phyloP scores from a whole-genome alignment of 2,329 filamentous ascomycete species.

The Fusarium lyarnte region DNA sequence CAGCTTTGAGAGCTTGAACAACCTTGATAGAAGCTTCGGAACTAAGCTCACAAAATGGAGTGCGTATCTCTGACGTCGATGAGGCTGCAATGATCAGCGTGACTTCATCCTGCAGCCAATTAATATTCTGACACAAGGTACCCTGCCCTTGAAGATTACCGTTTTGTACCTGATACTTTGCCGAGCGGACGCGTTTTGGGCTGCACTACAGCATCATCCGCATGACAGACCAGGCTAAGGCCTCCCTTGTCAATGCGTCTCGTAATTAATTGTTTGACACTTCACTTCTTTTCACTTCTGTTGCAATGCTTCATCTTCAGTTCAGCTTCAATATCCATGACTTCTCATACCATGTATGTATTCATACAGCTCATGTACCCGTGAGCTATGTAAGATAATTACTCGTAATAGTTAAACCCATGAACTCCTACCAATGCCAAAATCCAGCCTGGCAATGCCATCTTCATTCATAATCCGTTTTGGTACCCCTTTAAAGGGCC shows the following conservation, averaged over 20 bases:
- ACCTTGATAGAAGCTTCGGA: not conserved
- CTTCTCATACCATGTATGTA: constrained; percentile 20
- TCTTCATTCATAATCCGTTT: constrained; percentile 27
- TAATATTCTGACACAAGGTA: constrained; percentile 27
- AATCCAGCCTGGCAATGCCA: constrained; percentile 24
- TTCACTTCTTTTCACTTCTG: not conserved
- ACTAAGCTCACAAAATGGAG: not conserved
- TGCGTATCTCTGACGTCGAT: constrained; percentile 33
- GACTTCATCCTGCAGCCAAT: constrained; percentile 42
- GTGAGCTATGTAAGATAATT: constrained; percentile 21
- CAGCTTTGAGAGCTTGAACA: not conserved
- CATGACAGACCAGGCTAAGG: constrained; percentile 14
- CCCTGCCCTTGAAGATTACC: constrained; percentile 36
- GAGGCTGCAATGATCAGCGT: constrained; percentile 29
- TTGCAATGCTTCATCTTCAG: not conserved
- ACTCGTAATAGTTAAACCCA: constrained; percentile 26
- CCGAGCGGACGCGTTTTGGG: not conserved
- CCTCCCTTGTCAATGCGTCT: constrained; percentile 34
- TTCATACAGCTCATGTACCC: constrained; percentile 38
- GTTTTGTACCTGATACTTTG: constrained; percentile 19
- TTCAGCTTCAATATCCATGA: not conserved
- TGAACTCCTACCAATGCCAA: constrained; percentile 29
- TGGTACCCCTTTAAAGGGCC: constrained; percentile 9
- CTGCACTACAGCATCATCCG: constrained; percentile 7
- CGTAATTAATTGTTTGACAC: constrained; percentile 13